Percentiles rank a stretch among this genome's conserved stretches.
These are phyloP conservation scores for Chaetomium sp. DNA, from an alignment of 2,329 filamentous ascomycete genomes.

Conservation along the genomic window DNA sequence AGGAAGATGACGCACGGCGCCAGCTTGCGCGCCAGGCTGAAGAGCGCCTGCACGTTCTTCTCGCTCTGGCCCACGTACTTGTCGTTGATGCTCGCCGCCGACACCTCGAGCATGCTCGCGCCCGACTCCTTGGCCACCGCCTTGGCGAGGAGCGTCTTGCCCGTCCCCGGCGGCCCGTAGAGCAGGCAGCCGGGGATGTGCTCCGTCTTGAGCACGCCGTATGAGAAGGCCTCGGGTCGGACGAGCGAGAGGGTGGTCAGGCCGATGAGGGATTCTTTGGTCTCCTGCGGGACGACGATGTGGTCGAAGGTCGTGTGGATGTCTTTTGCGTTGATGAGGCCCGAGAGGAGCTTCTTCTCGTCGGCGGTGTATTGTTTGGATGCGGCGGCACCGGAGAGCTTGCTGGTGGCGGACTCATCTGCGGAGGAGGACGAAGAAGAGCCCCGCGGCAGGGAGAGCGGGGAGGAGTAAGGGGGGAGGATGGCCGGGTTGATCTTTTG, in stretches of 20 bases:
- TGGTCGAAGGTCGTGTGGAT: conserved; percentile 87
- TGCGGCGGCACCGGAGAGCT: conserved; percentile 38
- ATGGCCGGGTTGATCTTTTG: conserved; percentile 30
- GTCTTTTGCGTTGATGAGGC: conserved; percentile 78
- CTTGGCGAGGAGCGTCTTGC: conserved; percentile 70
- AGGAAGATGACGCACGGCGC: conserved; percentile 94
- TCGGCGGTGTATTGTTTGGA: conserved; percentile 59
- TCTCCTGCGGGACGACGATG: conserved; percentile 79
- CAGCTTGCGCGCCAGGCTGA: conserved; percentile 86
- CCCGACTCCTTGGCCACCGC: conserved; percentile 69
- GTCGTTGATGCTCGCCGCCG: conserved; percentile 88
- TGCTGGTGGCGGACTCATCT: conserved; percentile 22
- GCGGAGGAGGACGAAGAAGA: conserved; percentile 5
- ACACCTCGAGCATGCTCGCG: conserved; percentile 80
- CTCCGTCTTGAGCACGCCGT: conserved; percentile 88
- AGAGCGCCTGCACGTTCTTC: conserved; percentile 92
- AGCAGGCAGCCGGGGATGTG: conserved; percentile 87
- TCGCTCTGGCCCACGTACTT: conserved; percentile 97
- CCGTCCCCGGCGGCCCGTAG: conserved; percentile 84
- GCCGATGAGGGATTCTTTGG: conserved; percentile 83
- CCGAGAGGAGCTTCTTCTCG: conserved; percentile 79
- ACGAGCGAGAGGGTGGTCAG: conserved; percentile 85
- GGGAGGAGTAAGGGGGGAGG: conserved; percentile 37
- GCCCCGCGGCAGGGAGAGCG: conserved; percentile 22
- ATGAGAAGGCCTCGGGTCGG: conserved; percentile 91